These are phyloP conservation scores for Vitis amurensis DNA, from an alignment of 164 flowering plant genomes.

Conservation along the genomic window DNA sequence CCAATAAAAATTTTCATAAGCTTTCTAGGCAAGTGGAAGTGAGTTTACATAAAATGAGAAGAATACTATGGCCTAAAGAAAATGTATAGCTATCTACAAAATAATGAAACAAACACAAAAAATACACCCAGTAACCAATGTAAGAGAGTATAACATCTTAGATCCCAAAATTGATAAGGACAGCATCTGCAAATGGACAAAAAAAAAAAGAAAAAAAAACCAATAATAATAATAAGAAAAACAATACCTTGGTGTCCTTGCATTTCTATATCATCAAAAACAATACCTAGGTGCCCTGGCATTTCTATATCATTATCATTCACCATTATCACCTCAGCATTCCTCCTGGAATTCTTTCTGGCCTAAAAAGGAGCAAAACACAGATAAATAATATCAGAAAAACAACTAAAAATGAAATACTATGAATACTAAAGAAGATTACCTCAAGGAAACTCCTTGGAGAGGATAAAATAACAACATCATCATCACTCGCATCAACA, in stretches of 20 bases:
- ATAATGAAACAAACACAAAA: too few species aligned
- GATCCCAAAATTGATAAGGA: background rate
- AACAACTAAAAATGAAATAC: background rate
- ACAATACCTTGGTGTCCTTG: background rate
- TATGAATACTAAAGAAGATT: background rate
- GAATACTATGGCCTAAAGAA: too few species aligned
- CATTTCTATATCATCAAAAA: background rate
- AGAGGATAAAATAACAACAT: slow-evolving; percentile 2
- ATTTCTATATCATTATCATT: background rate
- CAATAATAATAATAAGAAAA: background rate
- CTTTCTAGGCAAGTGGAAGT: too few species aligned
- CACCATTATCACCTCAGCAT: background rate
- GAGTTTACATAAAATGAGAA: too few species aligned
- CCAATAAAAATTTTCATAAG: too few species aligned
- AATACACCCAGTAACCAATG: too few species aligned
- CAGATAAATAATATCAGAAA: background rate
- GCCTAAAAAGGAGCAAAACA: slow-evolving; percentile 6
- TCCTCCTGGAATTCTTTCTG: background rate
- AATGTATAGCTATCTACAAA: too few species aligned
- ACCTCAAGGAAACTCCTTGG: slow-evolving; percentile 5
- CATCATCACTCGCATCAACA: slow-evolving; percentile 10
- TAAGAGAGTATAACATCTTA: too few species aligned
- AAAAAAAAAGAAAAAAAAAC: background rate
- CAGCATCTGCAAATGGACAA: background rate
- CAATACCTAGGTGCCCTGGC: background rate